A percentile compares a stretch with the other conserved stretches of the same genome.
Conservation (phyloP, 2,329 filamentous ascomycete species). For the Aspergillus luchuensis region DNA sequence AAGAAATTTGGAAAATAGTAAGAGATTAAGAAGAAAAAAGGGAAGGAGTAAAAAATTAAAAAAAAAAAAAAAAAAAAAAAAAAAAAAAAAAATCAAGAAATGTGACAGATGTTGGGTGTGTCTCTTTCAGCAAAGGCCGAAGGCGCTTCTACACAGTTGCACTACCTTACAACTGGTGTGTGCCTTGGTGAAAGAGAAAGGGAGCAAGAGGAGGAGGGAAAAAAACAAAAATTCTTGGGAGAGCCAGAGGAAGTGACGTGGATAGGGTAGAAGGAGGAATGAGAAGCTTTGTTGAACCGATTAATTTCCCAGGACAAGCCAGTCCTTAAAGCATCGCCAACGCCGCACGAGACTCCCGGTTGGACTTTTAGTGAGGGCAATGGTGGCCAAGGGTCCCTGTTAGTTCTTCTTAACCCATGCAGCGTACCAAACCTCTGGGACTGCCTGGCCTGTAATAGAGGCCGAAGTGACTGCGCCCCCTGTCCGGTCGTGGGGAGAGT, state of each 20-base stretch:
- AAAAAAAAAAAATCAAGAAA: slow-evolving; percentile 1
- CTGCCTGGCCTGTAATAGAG: slow-evolving; percentile 21
- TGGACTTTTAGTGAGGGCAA: slow-evolving; percentile 22
- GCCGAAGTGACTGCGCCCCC: slow-evolving; percentile 24
- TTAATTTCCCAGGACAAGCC: slow-evolving; percentile 9
- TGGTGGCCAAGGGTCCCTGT: slow-evolving; percentile 20
- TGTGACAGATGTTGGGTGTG: slow-evolving; percentile 8
- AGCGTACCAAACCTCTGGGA: slow-evolving; percentile 28
- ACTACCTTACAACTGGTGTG: neutral
- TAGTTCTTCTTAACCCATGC: slow-evolving; percentile 28
- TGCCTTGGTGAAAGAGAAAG: neutral
- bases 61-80: no score
- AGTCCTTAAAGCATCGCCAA: slow-evolving; percentile 21
- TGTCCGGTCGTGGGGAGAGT: slow-evolving; percentile 18
- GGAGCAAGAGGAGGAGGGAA: slow-evolving; percentile 3
- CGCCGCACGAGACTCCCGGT: slow-evolving; percentile 24
- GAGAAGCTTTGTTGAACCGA: slow-evolving; percentile 13
- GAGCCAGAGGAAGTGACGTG: neutral
- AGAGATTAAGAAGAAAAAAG: neutral
- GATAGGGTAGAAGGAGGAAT: neutral
- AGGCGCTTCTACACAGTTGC: slow-evolving; percentile 2
- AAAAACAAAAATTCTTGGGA: no score
- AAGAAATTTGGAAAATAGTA: neutral
- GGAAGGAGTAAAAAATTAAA: neutral
- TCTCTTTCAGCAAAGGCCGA: slow-evolving; percentile 4